These are phyloP conservation scores for Venturia asperata DNA, from an alignment of 2,329 filamentous ascomycete species.

Conservation along the genomic window DNA sequence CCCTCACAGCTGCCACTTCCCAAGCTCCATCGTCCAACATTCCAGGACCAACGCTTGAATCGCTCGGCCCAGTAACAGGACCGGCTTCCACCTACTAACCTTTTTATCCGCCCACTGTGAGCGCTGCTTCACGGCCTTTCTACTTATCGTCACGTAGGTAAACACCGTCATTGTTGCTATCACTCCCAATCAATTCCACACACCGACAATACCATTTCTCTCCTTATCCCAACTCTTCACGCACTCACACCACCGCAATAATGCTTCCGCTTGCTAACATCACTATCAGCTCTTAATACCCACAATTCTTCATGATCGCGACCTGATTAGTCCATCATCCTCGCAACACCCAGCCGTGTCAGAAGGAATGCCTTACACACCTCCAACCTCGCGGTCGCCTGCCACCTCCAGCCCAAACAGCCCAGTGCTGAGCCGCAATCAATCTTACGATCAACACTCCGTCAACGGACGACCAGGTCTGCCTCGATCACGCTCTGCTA, in stretches of 20 bases:
- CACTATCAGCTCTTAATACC: constrained; percentile 2
- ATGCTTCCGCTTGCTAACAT: background rate
- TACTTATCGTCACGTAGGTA: constrained; percentile 14
- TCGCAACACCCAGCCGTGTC: background rate
- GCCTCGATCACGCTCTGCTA: constrained; percentile 47
- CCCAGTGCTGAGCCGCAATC: constrained; percentile 43
- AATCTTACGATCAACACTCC: constrained; percentile 42
- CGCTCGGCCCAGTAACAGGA: background rate
- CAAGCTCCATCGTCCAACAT: background rate
- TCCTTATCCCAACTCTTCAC: background rate
- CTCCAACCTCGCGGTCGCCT: constrained; percentile 57
- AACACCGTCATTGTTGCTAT: background rate
- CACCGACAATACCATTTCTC: too few relatives aligned
- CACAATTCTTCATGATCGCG: constrained; percentile 12
- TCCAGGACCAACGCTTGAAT: background rate
- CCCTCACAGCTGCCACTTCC: background rate
- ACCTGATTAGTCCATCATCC: background rate
- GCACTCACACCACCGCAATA: background rate
- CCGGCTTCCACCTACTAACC: constrained; percentile 7
- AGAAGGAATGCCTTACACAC: constrained; percentile 77
- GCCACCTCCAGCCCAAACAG: constrained; percentile 48
- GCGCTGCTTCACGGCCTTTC: constrained; percentile 2
- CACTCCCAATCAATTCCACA: background rate
- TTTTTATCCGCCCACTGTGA: constrained; percentile 11
- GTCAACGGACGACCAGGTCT: constrained; percentile 33